These are phyloP conservation scores for Ceratocystis smalleyi DNA, from an alignment of 2,329 filamentous ascomycete genomes.

Conservation along the genomic window DNA sequence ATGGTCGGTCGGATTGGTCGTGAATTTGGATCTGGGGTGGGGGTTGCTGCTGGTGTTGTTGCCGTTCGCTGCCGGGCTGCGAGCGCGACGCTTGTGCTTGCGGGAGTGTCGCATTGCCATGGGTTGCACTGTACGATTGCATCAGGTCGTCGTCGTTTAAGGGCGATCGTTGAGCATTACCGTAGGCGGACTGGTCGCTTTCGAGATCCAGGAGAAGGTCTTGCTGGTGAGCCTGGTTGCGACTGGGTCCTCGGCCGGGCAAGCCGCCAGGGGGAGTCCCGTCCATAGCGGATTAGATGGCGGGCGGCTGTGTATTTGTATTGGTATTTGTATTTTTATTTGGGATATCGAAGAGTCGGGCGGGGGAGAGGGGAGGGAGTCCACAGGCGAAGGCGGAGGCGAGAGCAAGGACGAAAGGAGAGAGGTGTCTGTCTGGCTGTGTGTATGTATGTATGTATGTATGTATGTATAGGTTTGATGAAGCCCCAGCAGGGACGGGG, in stretches of 20 bases:
- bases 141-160: constrained; percentile 68
- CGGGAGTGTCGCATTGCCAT: constrained; percentile 20
- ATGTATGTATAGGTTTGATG: too few species aligned
- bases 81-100: constrained; percentile 1
- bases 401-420: too few species aligned
- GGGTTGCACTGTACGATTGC: constrained; percentile 43
- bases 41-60: constrained; percentile 4
- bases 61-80: not conserved
- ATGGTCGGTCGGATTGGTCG: constrained; percentile 44
- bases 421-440: too few species aligned
- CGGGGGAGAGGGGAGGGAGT: constrained; percentile 16
- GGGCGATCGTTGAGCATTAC: constrained; percentile 59
- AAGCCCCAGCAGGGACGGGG: not conserved
- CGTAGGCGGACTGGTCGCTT: constrained; percentile 56
- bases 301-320: not conserved
- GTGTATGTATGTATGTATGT: too few species aligned
- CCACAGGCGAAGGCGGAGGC: too few species aligned
- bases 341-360: constrained; percentile 9
- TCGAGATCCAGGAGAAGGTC: constrained; percentile 61
- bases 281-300: constrained; percentile 35
- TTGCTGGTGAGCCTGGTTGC: constrained; percentile 25
- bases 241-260: constrained; percentile 32
- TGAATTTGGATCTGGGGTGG: constrained; percentile 19
- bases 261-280: constrained; percentile 37
- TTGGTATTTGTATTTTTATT: too few species aligned